Evolutionary conservation across 192 early-diverging fungal genomes (phyloP), one percentile per base, ranked within the genome.

Genomic region (Backusella psychrophila): DNA sequence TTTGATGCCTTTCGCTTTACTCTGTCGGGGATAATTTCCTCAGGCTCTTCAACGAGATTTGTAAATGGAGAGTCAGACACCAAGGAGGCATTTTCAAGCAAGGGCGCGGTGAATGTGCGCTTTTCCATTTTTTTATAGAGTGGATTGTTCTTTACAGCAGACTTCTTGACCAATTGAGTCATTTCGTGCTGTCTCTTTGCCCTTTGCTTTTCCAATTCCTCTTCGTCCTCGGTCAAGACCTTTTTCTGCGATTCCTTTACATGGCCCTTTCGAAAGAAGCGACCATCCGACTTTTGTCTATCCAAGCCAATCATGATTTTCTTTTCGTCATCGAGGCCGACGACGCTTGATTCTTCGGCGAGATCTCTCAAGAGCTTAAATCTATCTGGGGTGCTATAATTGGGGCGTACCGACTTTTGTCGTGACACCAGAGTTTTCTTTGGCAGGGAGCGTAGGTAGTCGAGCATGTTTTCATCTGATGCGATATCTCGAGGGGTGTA

Each of bases 81-180:
- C 12, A 63, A 63, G 12, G 23, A 63, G 19, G 19, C 4, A 26
- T 23, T 26, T 3, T 11, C 6, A 26, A 63, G 23, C 0, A 26
- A 11, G 1, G 56, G 56, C 1, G 56, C 21, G 11, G 56, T 63
- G 29, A 12, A 63, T 1, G 56, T 29, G 12, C 56, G 56, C 17
- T 49, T 67, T 12, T 76, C 80, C 14, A 44, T 6, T 19, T 69
- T 71, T 59, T 66, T 76, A 21, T 73, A 41, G 11, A 81, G 69
- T 23, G 80, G 80, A 44, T 81, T 81, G 49, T 81, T 81, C 38
- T 74, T 76, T 5, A 81, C 80, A 3, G 80, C 80, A 11, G 80
- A 81, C n/a, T 68, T 53, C 15, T 77, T 75, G 23, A 66, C 80
- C 11, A 81, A 35, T 39, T 53, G 35, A 41, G 75, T 71, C 12